Evolutionary conservation across 2,329 filamentous ascomycete species (phyloP), one percentile per base, ranked within the genome.

Genomic region (Trichoderma lentiforme): DNA sequence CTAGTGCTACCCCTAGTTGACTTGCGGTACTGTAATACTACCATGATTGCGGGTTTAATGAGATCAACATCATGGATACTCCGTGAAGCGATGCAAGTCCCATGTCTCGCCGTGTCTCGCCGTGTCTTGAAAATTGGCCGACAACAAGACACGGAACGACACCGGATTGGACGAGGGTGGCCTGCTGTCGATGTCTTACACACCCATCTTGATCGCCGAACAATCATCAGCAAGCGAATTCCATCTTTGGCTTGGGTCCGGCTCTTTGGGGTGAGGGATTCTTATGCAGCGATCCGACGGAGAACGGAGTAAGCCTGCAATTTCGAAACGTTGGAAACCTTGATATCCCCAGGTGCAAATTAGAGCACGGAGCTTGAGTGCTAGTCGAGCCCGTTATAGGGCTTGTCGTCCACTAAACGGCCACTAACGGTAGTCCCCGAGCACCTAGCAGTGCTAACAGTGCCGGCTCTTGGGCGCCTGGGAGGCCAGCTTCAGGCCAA

Each of bases 101-200:
- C 28, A 32, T 60, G 28, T 30, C 28, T 60, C 28, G 28, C 32
- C 58, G n/a, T 65, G 15, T 56, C 28, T 65, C 61, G 14, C 14
- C 63, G 9, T 57, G 47, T 56, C 64, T 67, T n/a, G 32, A 43
- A 30, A 67, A 67, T 67, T 67, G 64, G 64, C 64, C 64, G 64
- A 67, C 32, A 21, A 12, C n/a, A 32, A 51, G 43, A 65, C 28
- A 65, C 36, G 7, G 28, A 24, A 18, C 62, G 43, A 51, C 47
- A 11, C 36, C 36, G 30, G 58, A 36, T 61, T 30, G 15, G 56
- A 58, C 56, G 60, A 26, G 24, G 36, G 34, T 26, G 24, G 60
- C 21, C 24, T 36, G 34, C 14, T 15, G 26, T 34, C 32, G 62
- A 51, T 51, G 39, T 64, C 39, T 64, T 64, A 64, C 62, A 64